Evolutionary conservation across 495 filamentous ascomycete genomes (phyloP), one percentile per base, ranked within the genome.

Genomic region (Lichenothelia convexa): DNA sequence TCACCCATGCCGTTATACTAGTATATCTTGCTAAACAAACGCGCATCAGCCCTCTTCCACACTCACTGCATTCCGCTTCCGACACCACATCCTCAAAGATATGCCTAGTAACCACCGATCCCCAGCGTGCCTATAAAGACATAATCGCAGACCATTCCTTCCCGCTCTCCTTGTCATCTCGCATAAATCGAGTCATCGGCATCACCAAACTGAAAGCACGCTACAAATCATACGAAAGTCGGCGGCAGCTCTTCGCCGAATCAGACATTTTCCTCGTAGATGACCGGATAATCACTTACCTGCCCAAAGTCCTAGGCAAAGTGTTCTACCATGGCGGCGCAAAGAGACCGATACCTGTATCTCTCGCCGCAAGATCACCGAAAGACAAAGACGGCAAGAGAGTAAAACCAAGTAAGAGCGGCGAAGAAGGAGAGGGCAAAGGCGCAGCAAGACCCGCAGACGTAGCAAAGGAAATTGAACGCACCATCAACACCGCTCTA

Each of bases 261-360:
- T 78, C 93, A 57, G 80, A 84, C 52, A 57, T 93, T 29, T 93
- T 94, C 61, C 63, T 94, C 19, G 82, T 74, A 19, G 85, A 95
- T 53, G 78, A 86, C 47, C 64, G 82, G 16, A 75, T 93, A 39
- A 62, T 83, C 41, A 80, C 73, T 40, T 69, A 67, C 40, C 63
- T 94, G n/a, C 78, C 82, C 13, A 64, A 64, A 18, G 59, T 72
- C 2, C 70, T 95, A 0, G 89, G 87, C 30, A 93, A 91, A 59
- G 70, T 68, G 0, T 93, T 95, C 62, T 92, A 82, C 70, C 71
- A 77, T 53, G 56, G 47, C 18, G 73, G 68, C 5, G 67, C 64
- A 49, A 94, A 94, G 65, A 68, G 85, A 16, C 89, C 89, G 0
- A 71, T 95, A 31, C 83, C 91, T 4, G 69, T 95, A n/a, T 64